Base-by-base conservation (phyloP, 306 rosid species). In the Erythrophleum fordii region DNA sequence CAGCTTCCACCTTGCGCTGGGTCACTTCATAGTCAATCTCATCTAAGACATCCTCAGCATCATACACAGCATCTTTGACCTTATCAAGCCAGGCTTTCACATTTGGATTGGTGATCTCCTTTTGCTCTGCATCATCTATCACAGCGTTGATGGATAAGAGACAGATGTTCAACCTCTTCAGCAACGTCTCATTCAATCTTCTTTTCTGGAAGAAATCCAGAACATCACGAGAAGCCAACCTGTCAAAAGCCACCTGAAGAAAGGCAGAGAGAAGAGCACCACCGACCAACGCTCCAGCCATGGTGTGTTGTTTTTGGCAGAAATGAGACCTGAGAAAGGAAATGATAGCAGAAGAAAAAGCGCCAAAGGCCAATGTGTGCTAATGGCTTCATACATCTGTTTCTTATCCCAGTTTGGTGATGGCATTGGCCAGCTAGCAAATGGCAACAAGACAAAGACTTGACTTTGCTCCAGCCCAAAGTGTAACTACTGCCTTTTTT, bases 351-450 rank as follows among this genome's bases (percentile, higher is more conserved):
- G 5, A 42, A 42, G 11, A 8, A 42, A 42, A 42, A 10, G 46
- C 46, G 12, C 11, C 11, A 0, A 42, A 42, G 11, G 46, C 13
- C 46, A 42, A 10, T 10, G 46, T 10, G 42, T 5, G 42, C 1
- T 5, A 37, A 37, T 5, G 35, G 35, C 4, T 31, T 34, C 3
- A 34, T 34, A 34, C 37, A 34, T 34, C 5, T 34, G 37, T 34
- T 34, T 1, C 3, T 5, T 5, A 34, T 5, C 78, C 73, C 31
- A 85, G 18, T 4, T 81, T 26, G 16, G 9, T 8, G 37, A 34
- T 2, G 37, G n/a, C n/a, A n/a, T n/a, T n/a, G n/a, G 37, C 37
- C 37, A 34, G 37, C 37, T 6, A 77, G 88, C 85, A 85, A 3
- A 34, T n/a, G n/a, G n/a, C n/a, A n/a, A n/a, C n/a, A n/a, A n/a